Evolutionary conservation across 805 yeast species (phyloP).

Genomic region (Scheffersomyces lignosus): DNA sequence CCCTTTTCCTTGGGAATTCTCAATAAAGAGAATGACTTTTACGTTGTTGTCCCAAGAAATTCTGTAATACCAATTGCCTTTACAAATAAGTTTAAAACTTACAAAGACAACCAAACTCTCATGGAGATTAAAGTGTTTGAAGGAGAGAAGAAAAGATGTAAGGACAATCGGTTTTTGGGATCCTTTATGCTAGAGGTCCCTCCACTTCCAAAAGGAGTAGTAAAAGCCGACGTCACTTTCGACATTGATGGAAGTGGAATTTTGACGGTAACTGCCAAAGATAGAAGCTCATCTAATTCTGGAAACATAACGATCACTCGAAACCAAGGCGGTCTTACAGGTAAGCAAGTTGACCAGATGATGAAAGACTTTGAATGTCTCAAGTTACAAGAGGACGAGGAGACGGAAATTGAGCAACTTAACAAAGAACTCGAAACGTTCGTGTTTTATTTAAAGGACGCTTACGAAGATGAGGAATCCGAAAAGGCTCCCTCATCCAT

Average conservation of each 20-base stretch:
- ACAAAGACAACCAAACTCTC: conserved; percentile 95
- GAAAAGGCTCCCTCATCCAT: too few species aligned
- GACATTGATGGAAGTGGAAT: conserved; percentile 99
- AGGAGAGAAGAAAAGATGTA: conserved; percentile 98
- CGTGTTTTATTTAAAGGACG: too few species aligned
- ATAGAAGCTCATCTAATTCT: conserved; percentile 95
- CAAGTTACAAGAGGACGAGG: too few species aligned
- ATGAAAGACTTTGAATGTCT: conserved; percentile 94
- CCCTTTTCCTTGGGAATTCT: conserved; percentile 98
- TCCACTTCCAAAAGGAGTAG: conserved; percentile 98
- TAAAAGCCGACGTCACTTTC: conserved; percentile 97
- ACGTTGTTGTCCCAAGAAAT: conserved; percentile 98
- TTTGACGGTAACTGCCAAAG: conserved; percentile 96
- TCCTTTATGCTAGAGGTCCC: conserved; percentile 97
- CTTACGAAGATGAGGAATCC: too few species aligned
- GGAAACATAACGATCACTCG: conserved; percentile 97
- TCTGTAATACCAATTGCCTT: conserved; percentile 98
- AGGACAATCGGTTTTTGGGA: conserved; percentile 95
- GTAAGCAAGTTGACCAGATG: conserved; percentile 96
- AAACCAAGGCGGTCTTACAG: conserved; percentile 96
- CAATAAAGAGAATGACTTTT: conserved; percentile 97
- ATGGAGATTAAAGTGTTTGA: conserved; percentile 98
- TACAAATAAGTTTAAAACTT: conserved; percentile 88
- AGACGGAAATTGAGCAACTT: too few species aligned
- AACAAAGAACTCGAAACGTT: too few species aligned